Base-by-base conservation (phyloP, 331 rosid genomes). In the Rosa hybrid region DNA sequence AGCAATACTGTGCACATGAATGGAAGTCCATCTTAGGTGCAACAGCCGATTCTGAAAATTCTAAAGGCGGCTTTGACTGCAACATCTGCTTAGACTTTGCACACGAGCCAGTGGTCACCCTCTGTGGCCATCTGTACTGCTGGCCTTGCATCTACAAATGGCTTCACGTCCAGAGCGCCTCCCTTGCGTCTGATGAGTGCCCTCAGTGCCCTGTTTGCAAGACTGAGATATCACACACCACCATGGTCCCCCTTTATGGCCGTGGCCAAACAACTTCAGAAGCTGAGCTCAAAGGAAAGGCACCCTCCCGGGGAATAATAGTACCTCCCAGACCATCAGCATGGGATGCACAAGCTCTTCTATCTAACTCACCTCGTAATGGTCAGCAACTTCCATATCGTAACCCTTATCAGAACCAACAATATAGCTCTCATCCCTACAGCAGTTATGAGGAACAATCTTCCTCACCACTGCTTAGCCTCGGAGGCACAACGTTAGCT, bases 101-200 rank as follows among this genome's bases (percentile, higher is more conserved):
- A 3, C 59, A 80, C 5, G 99, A 96, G 60, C 98, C 99, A 0
- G 87, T 96, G 27, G 98, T 96, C 41, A 96, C 99, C 45, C 85
- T 91, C 9, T 96, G 99, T 60, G 99, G 99, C 68, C 99, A 93
- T 83, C 98, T 96, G 71, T 96, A 90, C 75, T 96, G 99, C 85
- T 96, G 99, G 97, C 91, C 96, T 21, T 96, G 99, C 86, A 96
- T 96, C 87, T 96, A 93, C 90, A 89, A 88, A 81, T 95, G 99
- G 99, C 97, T 95, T 44, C 90, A 80, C 53, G 87, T 93, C 71
- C 99, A 93, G 76, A 93, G 91, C 53, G 90, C 88, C 80, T 87
- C 96, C 68, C 93, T 93, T n/a, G 85, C 82, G 71, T 79, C 87
- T 0, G 93, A 90, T 59, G 94, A 93, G 86, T 94, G 77, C 60